phyloP scores from a whole-genome alignment of 1,139 yeast genomes.

The Chernovozyma aurita region DNA sequence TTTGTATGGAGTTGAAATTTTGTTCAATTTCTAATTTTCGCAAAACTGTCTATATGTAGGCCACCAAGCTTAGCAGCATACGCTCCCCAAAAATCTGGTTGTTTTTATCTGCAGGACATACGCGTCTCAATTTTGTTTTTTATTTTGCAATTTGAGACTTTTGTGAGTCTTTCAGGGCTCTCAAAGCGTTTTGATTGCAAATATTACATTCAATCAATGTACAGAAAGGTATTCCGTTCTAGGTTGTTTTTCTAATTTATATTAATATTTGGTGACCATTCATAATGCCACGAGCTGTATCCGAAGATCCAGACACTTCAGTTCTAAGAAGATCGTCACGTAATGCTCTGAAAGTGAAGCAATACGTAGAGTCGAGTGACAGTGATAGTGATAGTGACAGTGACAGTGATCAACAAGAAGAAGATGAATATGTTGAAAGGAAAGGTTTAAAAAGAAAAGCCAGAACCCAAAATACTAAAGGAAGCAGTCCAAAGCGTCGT shows the following conservation, averaged over 20 bases:
- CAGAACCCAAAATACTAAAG: not conserved
- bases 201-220: too few relatives aligned
- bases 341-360: not conserved
- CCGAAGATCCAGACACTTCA: not conserved
- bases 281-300: not conserved
- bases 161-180: too few relatives aligned
- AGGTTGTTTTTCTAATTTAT: too few relatives aligned
- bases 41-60: too few relatives aligned
- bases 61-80: too few relatives aligned
- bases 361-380: not conserved
- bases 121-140: too few relatives aligned
- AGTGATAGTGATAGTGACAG: constrained; percentile 8
- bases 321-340: not conserved
- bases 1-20: not conserved
- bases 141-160: too few relatives aligned
- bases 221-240: too few relatives aligned
- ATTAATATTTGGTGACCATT: too few relatives aligned
- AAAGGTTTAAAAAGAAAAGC: not conserved
- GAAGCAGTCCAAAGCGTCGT: not conserved
- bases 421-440: constrained; percentile 5
- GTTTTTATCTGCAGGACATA: too few relatives aligned
- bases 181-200: too few relatives aligned
- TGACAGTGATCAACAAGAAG: constrained; percentile 3
- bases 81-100: too few relatives aligned
- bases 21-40: not conserved